Percentiles rank a stretch among this genome's conserved stretches.
phyloP scores from a whole-genome alignment of 2,329 filamentous ascomycete genomes.

The Didymella exigua region DNA sequence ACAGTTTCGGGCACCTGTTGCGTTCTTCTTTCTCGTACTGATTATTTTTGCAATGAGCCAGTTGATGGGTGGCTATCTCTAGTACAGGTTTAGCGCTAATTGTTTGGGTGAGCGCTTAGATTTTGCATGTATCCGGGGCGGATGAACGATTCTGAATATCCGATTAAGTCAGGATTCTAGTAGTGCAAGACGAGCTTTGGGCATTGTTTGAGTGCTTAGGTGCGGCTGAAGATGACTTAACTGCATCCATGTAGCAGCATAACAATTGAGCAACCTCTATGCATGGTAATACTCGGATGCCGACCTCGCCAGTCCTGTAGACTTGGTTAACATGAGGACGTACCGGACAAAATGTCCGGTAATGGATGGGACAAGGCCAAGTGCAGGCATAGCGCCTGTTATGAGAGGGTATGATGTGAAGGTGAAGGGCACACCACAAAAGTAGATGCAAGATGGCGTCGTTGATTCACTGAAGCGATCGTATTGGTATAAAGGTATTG shows the following conservation, averaged over 20 bases:
- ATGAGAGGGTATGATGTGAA: background rate
- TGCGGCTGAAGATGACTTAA: too few species aligned
- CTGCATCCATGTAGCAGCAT: too few species aligned
- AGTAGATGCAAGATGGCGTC: background rate
- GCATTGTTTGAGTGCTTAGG: too few species aligned
- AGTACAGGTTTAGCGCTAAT: background rate
- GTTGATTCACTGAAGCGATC: background rate
- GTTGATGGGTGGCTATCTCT: background rate
- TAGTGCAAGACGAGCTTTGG: too few species aligned
- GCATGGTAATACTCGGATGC: too few species aligned
- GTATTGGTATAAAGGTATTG: background rate
- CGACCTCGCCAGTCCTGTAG: background rate
- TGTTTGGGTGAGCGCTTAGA: background rate
- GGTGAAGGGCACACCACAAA: background rate
- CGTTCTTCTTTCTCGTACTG: background rate
- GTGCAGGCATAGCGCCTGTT: background rate
- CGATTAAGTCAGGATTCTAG: too few species aligned
- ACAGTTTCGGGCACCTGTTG: background rate
- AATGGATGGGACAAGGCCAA: background rate
- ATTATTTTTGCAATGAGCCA: background rate
- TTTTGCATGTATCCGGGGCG: background rate
- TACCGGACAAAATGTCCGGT: background rate
- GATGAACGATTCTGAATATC: too few species aligned
- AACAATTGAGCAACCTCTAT: too few species aligned
- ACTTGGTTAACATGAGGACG: background rate